These are phyloP conservation scores for Fusarium bactridioides DNA, from an alignment of 2,329 filamentous ascomycete species.

Conservation along the genomic window DNA sequence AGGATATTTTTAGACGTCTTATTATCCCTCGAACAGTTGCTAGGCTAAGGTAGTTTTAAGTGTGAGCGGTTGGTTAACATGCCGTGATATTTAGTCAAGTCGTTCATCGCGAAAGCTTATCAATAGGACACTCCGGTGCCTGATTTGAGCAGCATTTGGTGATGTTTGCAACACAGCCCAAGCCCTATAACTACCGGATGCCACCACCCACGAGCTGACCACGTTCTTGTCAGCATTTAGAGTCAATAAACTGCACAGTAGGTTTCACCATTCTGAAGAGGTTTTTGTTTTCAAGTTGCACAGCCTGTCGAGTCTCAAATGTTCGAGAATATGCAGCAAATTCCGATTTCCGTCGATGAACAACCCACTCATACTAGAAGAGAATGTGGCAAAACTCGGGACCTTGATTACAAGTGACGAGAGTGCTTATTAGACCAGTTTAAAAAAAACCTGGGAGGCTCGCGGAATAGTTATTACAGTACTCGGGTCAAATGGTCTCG, in stretches of 20 bases:
- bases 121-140: neutral
- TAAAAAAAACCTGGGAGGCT: neutral
- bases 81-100: neutral
- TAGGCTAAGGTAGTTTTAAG: neutral
- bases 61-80: neutral
- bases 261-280: neutral
- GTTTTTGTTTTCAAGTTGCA: neutral
- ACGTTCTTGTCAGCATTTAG: neutral
- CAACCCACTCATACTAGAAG: neutral
- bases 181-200: neutral
- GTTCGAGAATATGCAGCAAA: neutral
- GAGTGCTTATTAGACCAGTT: neutral
- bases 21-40: neutral
- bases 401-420: neutral
- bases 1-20: constrained; percentile 20
- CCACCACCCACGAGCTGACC: neutral
- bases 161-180: neutral
- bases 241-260: neutral
- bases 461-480: neutral
- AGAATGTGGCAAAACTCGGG: neutral
- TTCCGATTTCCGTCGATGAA: neutral
- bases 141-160: neutral
- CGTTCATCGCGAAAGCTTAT: neutral
- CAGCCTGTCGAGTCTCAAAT: neutral
- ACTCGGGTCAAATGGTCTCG: neutral